Conservation (phyloP, 108 stramenopile genomes). For the Nitzschia sp. region DNA sequence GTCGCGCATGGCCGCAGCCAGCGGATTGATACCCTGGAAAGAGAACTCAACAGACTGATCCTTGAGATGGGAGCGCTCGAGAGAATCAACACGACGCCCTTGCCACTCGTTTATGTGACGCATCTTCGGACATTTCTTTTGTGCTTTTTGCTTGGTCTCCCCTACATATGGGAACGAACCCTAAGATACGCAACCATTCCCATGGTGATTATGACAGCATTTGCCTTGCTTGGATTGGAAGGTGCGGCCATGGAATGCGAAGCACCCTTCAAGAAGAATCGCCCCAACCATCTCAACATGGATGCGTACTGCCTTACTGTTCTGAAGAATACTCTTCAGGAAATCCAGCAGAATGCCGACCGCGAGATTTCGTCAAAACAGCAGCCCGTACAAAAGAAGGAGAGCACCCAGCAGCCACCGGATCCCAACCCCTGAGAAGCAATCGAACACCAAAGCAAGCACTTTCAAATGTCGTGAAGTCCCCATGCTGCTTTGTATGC, state of each 20-base stretch:
- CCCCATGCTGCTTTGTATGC: conserved; percentile 20
- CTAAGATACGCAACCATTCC: conserved; percentile 37
- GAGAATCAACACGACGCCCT: conserved; percentile 68
- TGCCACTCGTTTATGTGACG: conserved; percentile 72
- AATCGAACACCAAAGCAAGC: too few relatives aligned
- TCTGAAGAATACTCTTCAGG: conserved; percentile 14
- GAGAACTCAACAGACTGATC: conserved; percentile 37
- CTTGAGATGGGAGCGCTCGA: conserved; percentile 67
- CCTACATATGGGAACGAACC: conserved; percentile 27
- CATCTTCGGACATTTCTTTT: conserved; percentile 74
- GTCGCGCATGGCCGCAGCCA: conserved; percentile 19
- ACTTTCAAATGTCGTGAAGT: too few relatives aligned
- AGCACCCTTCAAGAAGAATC: conserved; percentile 29
- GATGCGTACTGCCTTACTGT: conserved; percentile 23
- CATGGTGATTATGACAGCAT: conserved; percentile 23
- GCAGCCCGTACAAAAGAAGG: neutral
- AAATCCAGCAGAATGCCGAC: conserved; percentile 14
- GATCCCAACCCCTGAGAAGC: too few relatives aligned
- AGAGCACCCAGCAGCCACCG: neutral
- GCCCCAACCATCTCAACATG: conserved; percentile 38
- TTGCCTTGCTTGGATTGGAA: conserved; percentile 48
- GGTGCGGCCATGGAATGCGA: conserved; percentile 46
- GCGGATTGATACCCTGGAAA: conserved; percentile 17
- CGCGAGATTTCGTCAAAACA: neutral
- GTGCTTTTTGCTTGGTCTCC: conserved; percentile 56